Conservation (phyloP, 352 stramenopile species). For the Globisporangium cederbergense region DNA sequence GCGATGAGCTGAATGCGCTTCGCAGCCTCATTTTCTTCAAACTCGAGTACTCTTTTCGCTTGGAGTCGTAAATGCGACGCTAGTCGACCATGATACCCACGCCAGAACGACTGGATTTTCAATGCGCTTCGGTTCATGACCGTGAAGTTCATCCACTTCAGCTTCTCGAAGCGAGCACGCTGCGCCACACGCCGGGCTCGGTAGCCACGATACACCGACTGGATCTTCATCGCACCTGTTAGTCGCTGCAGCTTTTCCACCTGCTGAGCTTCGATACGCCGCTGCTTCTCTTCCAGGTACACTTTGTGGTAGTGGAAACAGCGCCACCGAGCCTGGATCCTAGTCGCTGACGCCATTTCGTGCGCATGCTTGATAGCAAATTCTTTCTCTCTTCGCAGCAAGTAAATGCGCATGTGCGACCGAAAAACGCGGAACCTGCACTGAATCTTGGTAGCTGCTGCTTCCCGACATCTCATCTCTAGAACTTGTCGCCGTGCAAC, state of each 20-base stretch:
- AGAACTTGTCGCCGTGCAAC: constrained; percentile 34
- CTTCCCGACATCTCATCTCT: constrained; percentile 24
- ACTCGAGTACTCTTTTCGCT: constrained; percentile 41
- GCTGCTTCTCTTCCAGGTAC: constrained; percentile 31
- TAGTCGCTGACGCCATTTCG: constrained; percentile 33
- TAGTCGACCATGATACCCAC: constrained; percentile 66
- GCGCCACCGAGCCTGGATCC: constrained; percentile 56
- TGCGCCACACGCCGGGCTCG: constrained; percentile 42
- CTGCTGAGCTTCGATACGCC: constrained; percentile 27
- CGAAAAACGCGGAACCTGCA: constrained; percentile 37
- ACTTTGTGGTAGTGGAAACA: constrained; percentile 23
- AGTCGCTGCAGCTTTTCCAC: constrained; percentile 38
- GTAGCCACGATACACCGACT: constrained; percentile 63
- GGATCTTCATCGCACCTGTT: constrained; percentile 51
- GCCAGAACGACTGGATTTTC: constrained; percentile 74
- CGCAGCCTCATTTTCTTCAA: constrained; percentile 54
- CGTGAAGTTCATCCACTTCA: constrained; percentile 66
- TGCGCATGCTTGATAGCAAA: constrained; percentile 19
- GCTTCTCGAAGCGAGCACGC: constrained; percentile 51
- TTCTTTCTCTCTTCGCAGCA: constrained; percentile 37
- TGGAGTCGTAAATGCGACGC: constrained; percentile 54
- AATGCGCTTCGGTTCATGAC: constrained; percentile 61
- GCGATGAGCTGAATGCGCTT: constrained; percentile 56
- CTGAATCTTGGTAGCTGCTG: constrained; percentile 58
- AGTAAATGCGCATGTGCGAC: constrained; percentile 34